Evolutionary conservation across 495 filamentous ascomycete genomes (phyloP).

Genomic region (Antarctomyces pellizariae): DNA sequence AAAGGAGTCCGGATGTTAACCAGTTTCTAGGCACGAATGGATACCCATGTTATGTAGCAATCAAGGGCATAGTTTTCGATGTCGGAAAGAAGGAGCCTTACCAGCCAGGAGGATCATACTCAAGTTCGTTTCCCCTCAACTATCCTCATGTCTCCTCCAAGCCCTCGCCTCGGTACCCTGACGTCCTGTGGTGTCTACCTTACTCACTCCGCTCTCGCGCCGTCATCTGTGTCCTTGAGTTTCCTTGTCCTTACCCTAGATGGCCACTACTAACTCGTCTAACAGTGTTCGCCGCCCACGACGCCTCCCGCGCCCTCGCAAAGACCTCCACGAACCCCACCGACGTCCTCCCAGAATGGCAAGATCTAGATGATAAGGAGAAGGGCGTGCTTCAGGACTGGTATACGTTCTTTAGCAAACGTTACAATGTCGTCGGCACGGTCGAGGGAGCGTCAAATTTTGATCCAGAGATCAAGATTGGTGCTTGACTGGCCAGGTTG

Average conservation of each 20-base stretch:
- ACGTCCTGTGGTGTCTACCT: slow-evolving; percentile 1
- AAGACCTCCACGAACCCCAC: slow-evolving; percentile 68
- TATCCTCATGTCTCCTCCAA: background rate
- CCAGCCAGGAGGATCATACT: slow-evolving; percentile 57
- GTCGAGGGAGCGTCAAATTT: slow-evolving; percentile 34
- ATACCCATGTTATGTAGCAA: slow-evolving; percentile 70
- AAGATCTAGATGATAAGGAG: slow-evolving; percentile 67
- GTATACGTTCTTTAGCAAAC: slow-evolving; percentile 86
- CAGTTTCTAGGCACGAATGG: slow-evolving; percentile 34
- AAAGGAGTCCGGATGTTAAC: too few species aligned
- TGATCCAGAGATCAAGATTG: background rate
- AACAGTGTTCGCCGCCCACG: slow-evolving; percentile 83
- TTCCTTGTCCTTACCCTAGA: background rate
- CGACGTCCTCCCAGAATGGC: slow-evolving; percentile 67
- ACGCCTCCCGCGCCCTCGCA: slow-evolving; percentile 73
- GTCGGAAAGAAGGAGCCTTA: slow-evolving; percentile 75
- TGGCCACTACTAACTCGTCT: background rate
- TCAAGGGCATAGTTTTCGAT: slow-evolving; percentile 91
- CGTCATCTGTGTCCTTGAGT: background rate
- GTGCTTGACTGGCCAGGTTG: too few species aligned
- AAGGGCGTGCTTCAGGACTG: slow-evolving; percentile 72
- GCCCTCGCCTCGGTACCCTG: background rate
- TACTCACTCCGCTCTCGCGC: background rate
- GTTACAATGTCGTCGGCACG: slow-evolving; percentile 80
- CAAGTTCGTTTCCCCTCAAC: slow-evolving; percentile 31